Conservation (phyloP, 2,329 filamentous ascomycete species). For the Lanzia echinophila region DNA sequence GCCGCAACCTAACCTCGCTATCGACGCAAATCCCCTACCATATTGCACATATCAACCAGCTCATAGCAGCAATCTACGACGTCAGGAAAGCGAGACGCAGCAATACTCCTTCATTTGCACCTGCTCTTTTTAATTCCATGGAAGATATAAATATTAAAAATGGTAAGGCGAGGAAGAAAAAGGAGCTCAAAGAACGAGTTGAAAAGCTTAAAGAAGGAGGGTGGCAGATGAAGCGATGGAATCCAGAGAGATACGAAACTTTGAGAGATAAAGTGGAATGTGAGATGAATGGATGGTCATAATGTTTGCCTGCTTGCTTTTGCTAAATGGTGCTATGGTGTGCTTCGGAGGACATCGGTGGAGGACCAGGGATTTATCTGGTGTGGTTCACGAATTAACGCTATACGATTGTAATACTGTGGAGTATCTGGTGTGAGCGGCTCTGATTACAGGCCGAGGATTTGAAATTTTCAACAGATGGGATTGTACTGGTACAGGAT, state of each 20-base stretch:
- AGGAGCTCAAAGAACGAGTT: constrained; percentile 14
- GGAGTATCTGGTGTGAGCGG: too few species aligned
- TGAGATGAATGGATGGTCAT: constrained; percentile 5
- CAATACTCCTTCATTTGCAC: constrained; percentile 11
- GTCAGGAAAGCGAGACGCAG: constrained; percentile 17
- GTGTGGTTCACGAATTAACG: too few species aligned
- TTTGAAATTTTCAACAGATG: too few species aligned
- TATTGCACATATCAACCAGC: not conserved
- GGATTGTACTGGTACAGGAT: too few species aligned
- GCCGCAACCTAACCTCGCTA: constrained; percentile 13
- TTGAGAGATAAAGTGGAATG: constrained; percentile 21
- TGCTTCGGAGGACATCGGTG: too few species aligned
- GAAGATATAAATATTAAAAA: not conserved
- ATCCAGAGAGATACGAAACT: constrained; percentile 19
- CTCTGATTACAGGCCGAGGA: too few species aligned
- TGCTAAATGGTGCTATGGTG: too few species aligned
- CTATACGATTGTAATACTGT: too few species aligned
- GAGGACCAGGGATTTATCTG: too few species aligned
- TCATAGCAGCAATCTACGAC: constrained; percentile 16
- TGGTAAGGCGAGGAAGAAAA: not conserved
- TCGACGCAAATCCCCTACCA: constrained; percentile 12
- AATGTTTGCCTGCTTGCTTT: not conserved
- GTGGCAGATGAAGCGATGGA: constrained; percentile 23
- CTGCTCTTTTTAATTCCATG: not conserved
- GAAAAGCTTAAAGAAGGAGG: constrained; percentile 16